Evolutionary conservation across 805 yeast species (phyloP), one percentile per base, ranked within the genome.

Genomic region (Lachancea sp.): DNA sequence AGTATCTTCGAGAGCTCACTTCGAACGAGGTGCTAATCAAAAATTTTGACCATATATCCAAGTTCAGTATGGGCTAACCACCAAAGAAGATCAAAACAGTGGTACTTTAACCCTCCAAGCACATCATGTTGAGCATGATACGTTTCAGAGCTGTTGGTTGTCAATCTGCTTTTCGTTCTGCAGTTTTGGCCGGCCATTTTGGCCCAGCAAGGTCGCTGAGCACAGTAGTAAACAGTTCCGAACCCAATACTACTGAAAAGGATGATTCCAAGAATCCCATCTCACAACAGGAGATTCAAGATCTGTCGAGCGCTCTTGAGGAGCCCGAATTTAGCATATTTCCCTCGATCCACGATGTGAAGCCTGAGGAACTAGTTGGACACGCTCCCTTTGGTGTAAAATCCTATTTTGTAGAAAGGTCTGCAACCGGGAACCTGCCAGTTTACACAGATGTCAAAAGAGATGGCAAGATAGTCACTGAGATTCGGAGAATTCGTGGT

Each of bases 351-450:
- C 45, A 53, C 5, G 66, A 62, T 15, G 57, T 68, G 15, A 51
- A 58, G 6, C 51, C 61, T 2, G 49, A 53, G 22, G 71, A 68
- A 13, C 44, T 65, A 15, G 50, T 64, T 2, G 60, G 53, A 11
- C 38, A 40, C 9, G 46, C 35, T 34, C 13, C 53, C 13, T 60
- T 61, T 45, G 67, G 63, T 7, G 54, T 55, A 37, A 59, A 58
- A 2, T 55, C 57, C 2, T 70, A 70, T 52, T 62, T 52, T 45
- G 52, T 70, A 11, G 58, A 56, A 36, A 79, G 83, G 60, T 72
- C 86, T 7, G 65, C 73, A 13, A 71, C 68, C 38, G 88, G 91
- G 3, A 79, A 83, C 59, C 70, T 89, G 59, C 96, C 96, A n/a
- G 85, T 88, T 1, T 88, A 88, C 66, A 71, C 75, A 43, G 87